Base-by-base conservation (phyloP, 805 yeast species). In the Pichia gijzeniarum region DNA sequence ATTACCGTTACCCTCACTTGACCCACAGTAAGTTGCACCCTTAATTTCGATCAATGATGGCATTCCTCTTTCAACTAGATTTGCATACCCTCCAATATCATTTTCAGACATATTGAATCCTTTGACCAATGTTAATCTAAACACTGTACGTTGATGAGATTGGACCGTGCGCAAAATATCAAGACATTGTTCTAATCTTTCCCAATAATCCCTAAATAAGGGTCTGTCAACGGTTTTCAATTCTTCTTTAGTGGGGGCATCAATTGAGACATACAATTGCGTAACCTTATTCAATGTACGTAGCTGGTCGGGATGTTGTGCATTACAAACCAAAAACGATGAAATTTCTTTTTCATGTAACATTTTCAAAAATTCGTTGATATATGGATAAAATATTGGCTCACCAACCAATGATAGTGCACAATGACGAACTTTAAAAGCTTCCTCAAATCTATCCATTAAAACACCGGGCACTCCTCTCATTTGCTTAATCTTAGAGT, bases 21-120 rank as follows among this genome's bases (percentile, higher is more conserved):
- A 83, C 0, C 97, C 97, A 70, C 96, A 88, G 67, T 86, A 89
- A 0, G 97, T 89, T 12, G 95, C 96, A 45, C 97, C 97, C 65
- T 89, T 89, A 49, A 89, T 83, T 64, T 89, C 97, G 48, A 89
- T 84, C 55, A 89, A 85, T 36, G 95, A 82, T 2, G 97, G 97
- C 48, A 70, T 67, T 2, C 89, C 96, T 45, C 80, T 73, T 48
- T 74, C 83, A 17, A 90, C 93, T 72, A 90, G 72, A 59, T 87
- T 95, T 0, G 95, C 96, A 60, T 89, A 89, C 9, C 91, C 85
- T 20, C 72, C 72, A 25, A 82, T 75, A 51, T 89, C 95, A 50
- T 86, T 95, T 20, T 47, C 43, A 43, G 72, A 77, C 82, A 87
- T 85, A 56, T 89, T 89, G 70, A 90, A 90, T 3, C 95, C 96